Conservation (phyloP, 768 basidiomycete species). For the Lentinus brumalis region DNA sequence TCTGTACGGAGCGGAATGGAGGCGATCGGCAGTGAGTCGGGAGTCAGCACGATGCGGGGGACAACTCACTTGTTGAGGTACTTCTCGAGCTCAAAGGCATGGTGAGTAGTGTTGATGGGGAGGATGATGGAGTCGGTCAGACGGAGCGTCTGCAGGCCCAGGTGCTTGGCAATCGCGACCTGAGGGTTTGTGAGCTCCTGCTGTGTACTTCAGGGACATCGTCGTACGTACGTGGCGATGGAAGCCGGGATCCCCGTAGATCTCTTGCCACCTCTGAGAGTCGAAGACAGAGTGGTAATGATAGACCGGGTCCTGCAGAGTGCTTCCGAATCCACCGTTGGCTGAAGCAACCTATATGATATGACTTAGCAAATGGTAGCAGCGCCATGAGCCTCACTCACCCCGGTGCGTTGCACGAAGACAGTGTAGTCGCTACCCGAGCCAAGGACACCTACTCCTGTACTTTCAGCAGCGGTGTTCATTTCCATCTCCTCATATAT, state of each 20-base stretch:
- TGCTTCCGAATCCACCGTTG: conserved; percentile 39
- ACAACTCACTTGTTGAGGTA: conserved; percentile 52
- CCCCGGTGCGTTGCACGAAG: conserved; percentile 81
- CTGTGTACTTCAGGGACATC: background rate
- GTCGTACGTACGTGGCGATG: conserved; percentile 48
- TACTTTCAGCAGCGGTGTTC: conserved; percentile 33
- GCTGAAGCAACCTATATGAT: conserved; percentile 41
- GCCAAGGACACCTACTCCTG: conserved; percentile 64
- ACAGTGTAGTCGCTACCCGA: conserved; percentile 92
- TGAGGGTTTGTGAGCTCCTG: conserved; percentile 21
- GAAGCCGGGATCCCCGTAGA: conserved; percentile 68
- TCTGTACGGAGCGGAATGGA: conserved; percentile 8
- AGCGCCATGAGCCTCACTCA: conserved; percentile 34
- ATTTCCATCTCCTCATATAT: conserved; percentile 38
- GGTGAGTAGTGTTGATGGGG: conserved; percentile 72
- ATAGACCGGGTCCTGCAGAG: conserved; percentile 50
- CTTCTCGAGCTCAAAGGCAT: conserved; percentile 51
- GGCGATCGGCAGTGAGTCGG: background rate
- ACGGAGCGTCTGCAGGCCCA: conserved; percentile 58
- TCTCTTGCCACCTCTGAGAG: conserved; percentile 57
- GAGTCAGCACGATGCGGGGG: background rate
- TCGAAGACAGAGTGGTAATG: conserved; percentile 68
- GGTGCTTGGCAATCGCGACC: conserved; percentile 60
- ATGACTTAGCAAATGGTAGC: conserved; percentile 27
- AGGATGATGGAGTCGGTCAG: conserved; percentile 55